phyloP scores from a whole-genome alignment of 768 basidiomycete species.

The Agrocybe chaxingu region DNA sequence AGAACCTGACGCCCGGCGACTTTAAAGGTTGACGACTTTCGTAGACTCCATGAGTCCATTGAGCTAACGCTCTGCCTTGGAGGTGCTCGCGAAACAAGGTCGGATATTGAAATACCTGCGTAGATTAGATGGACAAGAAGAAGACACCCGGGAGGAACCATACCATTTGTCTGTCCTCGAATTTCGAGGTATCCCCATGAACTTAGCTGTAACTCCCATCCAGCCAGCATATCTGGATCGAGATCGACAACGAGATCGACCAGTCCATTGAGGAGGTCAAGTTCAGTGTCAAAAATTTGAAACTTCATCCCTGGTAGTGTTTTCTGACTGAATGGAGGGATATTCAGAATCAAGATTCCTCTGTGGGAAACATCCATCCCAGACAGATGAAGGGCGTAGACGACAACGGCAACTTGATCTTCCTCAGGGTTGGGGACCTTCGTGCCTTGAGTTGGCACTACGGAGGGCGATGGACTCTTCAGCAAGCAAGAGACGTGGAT shows the following conservation, averaged over 20 bases:
- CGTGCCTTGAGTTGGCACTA: constrained; percentile 59
- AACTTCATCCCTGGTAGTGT: constrained; percentile 42
- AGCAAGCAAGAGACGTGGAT: background rate
- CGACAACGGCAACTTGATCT: constrained; percentile 66
- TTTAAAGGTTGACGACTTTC: constrained; percentile 78
- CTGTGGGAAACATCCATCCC: constrained; percentile 34
- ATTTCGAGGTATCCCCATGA: constrained; percentile 90
- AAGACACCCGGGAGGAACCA: constrained; percentile 8
- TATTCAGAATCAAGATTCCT: constrained; percentile 55
- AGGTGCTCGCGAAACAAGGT: constrained; percentile 76
- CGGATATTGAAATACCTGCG: constrained; percentile 70
- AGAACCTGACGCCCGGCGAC: constrained; percentile 88
- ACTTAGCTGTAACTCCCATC: constrained; percentile 86
- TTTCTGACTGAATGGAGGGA: constrained; percentile 32
- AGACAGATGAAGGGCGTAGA: constrained; percentile 66
- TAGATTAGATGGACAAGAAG: background rate
- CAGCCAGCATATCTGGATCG: constrained; percentile 89
- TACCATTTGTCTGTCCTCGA: constrained; percentile 64
- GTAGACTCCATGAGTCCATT: constrained; percentile 67
- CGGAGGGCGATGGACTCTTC: background rate
- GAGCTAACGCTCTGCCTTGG: constrained; percentile 29
- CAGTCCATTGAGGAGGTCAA: constrained; percentile 75
- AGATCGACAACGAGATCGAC: constrained; percentile 71
- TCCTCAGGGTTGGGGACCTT: constrained; percentile 63
- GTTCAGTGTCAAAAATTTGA: constrained; percentile 62